Conservation (phyloP, 169 alveolate genomes). For the Cryptosporidium tyzzeri region DNA sequence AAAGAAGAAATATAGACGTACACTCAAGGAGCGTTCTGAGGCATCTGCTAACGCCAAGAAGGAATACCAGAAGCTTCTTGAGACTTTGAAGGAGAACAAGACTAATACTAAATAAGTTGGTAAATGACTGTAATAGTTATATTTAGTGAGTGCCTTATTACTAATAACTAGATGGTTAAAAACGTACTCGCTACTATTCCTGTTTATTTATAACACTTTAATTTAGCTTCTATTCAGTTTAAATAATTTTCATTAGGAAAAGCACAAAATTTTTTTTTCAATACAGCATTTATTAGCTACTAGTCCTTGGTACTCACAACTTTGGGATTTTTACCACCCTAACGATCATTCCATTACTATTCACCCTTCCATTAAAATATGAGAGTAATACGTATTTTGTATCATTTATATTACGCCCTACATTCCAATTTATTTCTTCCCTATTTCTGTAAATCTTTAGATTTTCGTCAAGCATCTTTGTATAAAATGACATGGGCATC, state of each 20-base stretch:
- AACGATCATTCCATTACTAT: too few species aligned
- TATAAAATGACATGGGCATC: constrained; percentile 14
- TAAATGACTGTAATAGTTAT: constrained; percentile 39
- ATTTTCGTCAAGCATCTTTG: neutral
- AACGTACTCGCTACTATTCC: constrained; percentile 18
- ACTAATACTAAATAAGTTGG: constrained; percentile 27
- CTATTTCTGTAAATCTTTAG: neutral
- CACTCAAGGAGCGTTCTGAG: constrained; percentile 61
- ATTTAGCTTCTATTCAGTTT: constrained; percentile 18
- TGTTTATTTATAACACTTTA: constrained; percentile 31
- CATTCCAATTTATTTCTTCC: too few species aligned
- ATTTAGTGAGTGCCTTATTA: neutral
- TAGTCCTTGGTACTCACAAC: neutral
- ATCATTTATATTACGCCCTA: too few species aligned
- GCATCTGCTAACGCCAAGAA: constrained; percentile 73
- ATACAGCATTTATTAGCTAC: neutral
- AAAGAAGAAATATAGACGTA: constrained; percentile 86
- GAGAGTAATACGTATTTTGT: too few species aligned
- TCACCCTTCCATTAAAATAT: too few species aligned
- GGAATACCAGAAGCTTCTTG: constrained; percentile 55
- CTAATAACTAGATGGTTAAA: constrained; percentile 16
- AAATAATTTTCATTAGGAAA: constrained; percentile 9
- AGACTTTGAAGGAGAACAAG: constrained; percentile 22
- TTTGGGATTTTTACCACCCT: neutral
- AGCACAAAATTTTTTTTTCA: neutral